Conservation (phyloP, 805 yeast genomes). For the Helenozyma baotianmanensis region DNA sequence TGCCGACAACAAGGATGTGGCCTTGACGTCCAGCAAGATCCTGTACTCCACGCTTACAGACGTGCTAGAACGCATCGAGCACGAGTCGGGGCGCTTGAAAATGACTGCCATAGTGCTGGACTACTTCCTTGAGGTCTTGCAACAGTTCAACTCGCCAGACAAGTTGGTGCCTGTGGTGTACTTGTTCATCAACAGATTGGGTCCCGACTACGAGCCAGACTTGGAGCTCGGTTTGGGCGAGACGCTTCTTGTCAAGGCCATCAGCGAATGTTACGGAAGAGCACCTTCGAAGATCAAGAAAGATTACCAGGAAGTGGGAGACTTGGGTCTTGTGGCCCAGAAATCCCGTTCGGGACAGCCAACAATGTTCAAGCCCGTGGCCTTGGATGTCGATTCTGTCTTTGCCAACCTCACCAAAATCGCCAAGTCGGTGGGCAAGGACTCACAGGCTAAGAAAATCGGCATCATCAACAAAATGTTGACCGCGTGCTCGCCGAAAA, state of each 20-base stretch:
- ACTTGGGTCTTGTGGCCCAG: constrained; percentile 84
- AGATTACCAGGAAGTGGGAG: constrained; percentile 79
- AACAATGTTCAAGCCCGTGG: constrained; percentile 88
- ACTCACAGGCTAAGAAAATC: constrained; percentile 76
- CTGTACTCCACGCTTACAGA: constrained; percentile 45
- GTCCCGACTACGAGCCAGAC: constrained; percentile 92
- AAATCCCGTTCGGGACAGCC: constrained; percentile 81
- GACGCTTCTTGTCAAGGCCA: constrained; percentile 78
- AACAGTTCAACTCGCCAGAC: constrained; percentile 31
- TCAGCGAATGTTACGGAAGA: constrained; percentile 87
- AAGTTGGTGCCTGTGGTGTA: constrained; percentile 70
- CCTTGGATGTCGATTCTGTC: constrained; percentile 68
- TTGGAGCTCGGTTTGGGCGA: constrained; percentile 93
- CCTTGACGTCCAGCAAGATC: constrained; percentile 14
- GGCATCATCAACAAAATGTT: constrained; percentile 76
- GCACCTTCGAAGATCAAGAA: constrained; percentile 62
- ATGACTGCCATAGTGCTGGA: constrained; percentile 72
- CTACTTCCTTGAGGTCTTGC: constrained; percentile 62
- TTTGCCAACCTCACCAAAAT: constrained; percentile 71
- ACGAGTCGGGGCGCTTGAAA: constrained; percentile 77
- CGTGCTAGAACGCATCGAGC: constrained; percentile 73
- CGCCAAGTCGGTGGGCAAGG: constrained; percentile 73
- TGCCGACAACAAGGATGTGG: constrained; percentile 8
- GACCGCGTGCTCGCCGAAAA: constrained; percentile 72
- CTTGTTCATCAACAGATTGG: constrained; percentile 79